A percentile compares a stretch with the other conserved stretches of the same genome.
phyloP scores from a whole-genome alignment of 2,329 filamentous ascomycete genomes.

The Fonsecaea erecta region DNA sequence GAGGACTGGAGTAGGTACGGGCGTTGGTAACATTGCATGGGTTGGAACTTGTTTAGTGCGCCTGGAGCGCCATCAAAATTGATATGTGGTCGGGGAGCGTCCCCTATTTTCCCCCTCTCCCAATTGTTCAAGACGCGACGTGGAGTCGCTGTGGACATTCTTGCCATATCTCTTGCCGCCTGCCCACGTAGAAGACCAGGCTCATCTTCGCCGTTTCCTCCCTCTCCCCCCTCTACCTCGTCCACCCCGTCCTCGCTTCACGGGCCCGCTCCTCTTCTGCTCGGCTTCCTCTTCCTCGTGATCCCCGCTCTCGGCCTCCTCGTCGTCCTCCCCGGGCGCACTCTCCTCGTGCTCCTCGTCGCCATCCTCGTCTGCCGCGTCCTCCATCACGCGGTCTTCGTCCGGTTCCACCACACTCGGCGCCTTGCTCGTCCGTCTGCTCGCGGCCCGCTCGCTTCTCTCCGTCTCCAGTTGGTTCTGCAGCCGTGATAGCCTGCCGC shows the following conservation, averaged over 20 bases:
- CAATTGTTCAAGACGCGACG: background rate
- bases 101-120: no score
- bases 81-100: background rate
- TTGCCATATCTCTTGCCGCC: no score
- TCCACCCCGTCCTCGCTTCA: constrained; percentile 11
- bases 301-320: constrained; percentile 45
- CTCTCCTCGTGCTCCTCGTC: constrained; percentile 46
- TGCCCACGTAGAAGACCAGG: background rate
- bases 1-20: background rate
- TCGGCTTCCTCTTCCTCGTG: constrained; percentile 41
- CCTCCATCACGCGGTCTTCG: constrained; percentile 40
- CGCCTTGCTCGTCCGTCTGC: constrained; percentile 38
- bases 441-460: constrained; percentile 33
- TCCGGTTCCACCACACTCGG: constrained; percentile 42
- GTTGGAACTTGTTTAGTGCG: background rate
- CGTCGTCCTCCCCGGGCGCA: constrained; percentile 44
- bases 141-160: background rate
- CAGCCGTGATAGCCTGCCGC: constrained; percentile 45
- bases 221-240: constrained; percentile 37
- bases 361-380: constrained; percentile 46
- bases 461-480: constrained; percentile 47
- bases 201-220: constrained; percentile 39
- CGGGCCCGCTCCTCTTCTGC: constrained; percentile 14
- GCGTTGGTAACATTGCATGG: background rate
- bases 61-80: background rate